Evolutionary conservation across 2,329 filamentous ascomycete genomes (phyloP).

Genomic region (Penicillium brevicompactum): DNA sequence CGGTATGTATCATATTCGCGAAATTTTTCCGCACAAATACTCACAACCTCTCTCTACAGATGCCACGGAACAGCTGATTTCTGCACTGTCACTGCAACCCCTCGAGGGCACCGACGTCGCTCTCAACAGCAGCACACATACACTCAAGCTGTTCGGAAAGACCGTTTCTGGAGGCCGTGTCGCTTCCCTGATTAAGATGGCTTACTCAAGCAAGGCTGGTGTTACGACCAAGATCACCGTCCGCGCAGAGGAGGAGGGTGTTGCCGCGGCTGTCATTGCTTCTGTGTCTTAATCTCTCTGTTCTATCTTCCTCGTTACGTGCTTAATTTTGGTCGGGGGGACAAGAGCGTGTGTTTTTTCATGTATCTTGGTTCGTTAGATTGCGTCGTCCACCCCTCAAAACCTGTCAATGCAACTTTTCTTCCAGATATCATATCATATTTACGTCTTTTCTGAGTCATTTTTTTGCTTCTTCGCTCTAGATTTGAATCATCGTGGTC

Average conservation of each 20-base stretch:
- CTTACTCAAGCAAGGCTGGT: constrained; percentile 86
- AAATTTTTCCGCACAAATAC: constrained; percentile 24
- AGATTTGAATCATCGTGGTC: too few relatives aligned
- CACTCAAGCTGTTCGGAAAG: constrained; percentile 94
- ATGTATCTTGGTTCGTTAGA: constrained; percentile 15
- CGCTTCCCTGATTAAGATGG: constrained; percentile 86
- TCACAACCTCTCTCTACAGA: constrained; percentile 56
- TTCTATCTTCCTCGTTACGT: constrained; percentile 23
- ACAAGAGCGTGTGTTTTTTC: constrained; percentile 14
- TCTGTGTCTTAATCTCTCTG: constrained; percentile 69
- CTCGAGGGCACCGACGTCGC: constrained; percentile 93
- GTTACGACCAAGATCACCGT: constrained; percentile 96
- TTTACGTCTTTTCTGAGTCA: not conserved
- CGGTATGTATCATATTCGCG: constrained; percentile 61
- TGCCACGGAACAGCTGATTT: constrained; percentile 86
- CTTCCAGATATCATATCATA: constrained; percentile 11
- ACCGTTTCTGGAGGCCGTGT: constrained; percentile 88
- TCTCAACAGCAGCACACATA: constrained; percentile 85
- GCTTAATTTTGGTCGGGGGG: constrained; percentile 15
- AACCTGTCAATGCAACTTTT: constrained; percentile 16
- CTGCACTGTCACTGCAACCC: constrained; percentile 85
- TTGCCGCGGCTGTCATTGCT: constrained; percentile 80
- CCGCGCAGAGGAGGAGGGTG: constrained; percentile 87
- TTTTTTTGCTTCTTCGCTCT: not conserved
- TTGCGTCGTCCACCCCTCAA: constrained; percentile 15